A percentile compares a stretch with the other conserved stretches of the same genome.
Evolutionary conservation across 345 rosid species (phyloP).

Genomic region (Gynandropsis gynandra): DNA sequence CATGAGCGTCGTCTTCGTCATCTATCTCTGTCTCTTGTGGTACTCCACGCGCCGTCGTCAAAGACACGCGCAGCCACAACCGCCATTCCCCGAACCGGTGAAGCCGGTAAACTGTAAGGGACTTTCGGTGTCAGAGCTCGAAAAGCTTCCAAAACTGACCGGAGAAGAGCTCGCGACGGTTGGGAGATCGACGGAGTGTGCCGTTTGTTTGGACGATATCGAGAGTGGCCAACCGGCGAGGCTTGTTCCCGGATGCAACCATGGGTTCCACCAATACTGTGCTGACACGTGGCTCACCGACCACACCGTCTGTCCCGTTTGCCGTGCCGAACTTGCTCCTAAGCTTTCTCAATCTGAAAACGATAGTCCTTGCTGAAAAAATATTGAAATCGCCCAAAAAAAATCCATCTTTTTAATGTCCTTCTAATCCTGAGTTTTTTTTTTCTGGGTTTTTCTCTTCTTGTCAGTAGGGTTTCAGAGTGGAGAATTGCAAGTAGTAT

Average conservation of each 20-base stretch:
- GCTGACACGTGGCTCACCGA: slow-evolving; percentile 77
- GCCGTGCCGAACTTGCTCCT: slow-evolving; percentile 48
- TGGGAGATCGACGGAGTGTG: slow-evolving; percentile 57
- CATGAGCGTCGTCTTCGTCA: slow-evolving; percentile 47
- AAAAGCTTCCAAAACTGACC: slow-evolving; percentile 46
- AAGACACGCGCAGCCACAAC: slow-evolving; percentile 6
- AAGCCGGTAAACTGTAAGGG: slow-evolving; percentile 38
- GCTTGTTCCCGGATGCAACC: slow-evolving; percentile 74
- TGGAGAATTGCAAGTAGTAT: too few species aligned
- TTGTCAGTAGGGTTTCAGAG: too few species aligned
- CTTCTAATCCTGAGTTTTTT: too few species aligned
- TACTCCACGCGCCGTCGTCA: slow-evolving; percentile 27
- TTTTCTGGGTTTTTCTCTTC: too few species aligned
- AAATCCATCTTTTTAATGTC: too few species aligned
- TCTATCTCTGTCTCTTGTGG: slow-evolving; percentile 58
- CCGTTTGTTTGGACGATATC: slow-evolving; percentile 76
- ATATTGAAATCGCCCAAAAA: background rate
- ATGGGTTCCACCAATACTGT: slow-evolving; percentile 73
- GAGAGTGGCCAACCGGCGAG: slow-evolving; percentile 49
- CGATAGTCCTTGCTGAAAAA: slow-evolving; percentile 21
- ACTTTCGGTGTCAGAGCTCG: slow-evolving; percentile 49
- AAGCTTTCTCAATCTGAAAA: slow-evolving; percentile 13
- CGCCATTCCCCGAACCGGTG: slow-evolving; percentile 13
- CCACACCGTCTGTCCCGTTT: slow-evolving; percentile 60
- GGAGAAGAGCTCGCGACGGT: slow-evolving; percentile 52